These are phyloP conservation scores for Rhododendron molle DNA, from an alignment of 148 eudicot species.

Conservation along the genomic window DNA sequence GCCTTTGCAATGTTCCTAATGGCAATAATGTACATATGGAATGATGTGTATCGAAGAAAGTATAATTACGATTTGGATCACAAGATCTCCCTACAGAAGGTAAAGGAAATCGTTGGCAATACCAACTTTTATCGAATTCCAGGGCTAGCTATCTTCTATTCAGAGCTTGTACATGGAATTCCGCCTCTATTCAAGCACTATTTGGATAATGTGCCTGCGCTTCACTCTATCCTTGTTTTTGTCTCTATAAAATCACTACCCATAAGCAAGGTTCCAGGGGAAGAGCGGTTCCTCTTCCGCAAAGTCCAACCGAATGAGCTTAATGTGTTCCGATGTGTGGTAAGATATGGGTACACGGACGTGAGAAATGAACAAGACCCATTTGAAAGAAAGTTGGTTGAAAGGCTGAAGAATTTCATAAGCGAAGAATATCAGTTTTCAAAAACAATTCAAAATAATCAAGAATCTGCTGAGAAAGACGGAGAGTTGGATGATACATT, in stretches of 20 bases:
- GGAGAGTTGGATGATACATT: background rate
- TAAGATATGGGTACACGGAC: background rate
- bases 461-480: background rate
- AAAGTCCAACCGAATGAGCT: background rate
- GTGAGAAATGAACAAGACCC: background rate
- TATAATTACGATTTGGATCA: constrained; percentile 40
- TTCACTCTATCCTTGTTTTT: constrained; percentile 40
- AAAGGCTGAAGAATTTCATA: constrained; percentile 28
- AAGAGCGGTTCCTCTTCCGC: constrained; percentile 28
- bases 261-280: constrained; percentile 35
- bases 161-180: constrained; percentile 45
- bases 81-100: constrained; percentile 30
- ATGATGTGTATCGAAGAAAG: constrained; percentile 30
- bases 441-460: background rate
- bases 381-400: constrained; percentile 29
- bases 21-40: constrained; percentile 38
- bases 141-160: constrained; percentile 40
- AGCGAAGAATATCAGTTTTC: background rate
- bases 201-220: constrained; percentile 29
- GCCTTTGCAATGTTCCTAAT: constrained; percentile 31
- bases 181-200: constrained; percentile 48
- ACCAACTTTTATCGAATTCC: constrained; percentile 26
- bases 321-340: background rate
- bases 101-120: constrained; percentile 12
- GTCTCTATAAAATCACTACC: constrained; percentile 39